Evolutionary conservation across 495 filamentous ascomycete genomes (phyloP), one percentile per base, ranked within the genome.

Genomic region (Penicillium arizonense): DNA sequence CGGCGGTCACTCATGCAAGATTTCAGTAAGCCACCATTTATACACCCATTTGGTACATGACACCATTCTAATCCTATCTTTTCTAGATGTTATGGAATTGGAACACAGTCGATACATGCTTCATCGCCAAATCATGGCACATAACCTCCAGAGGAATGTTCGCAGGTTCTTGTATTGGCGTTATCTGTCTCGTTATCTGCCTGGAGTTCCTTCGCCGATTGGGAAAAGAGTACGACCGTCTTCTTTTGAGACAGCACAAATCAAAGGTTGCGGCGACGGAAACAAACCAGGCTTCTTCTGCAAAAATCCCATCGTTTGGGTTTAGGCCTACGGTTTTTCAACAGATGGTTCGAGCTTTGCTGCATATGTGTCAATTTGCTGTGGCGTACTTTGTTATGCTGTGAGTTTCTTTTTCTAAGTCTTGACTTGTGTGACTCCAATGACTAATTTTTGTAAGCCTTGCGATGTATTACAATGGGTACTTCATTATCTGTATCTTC

Each of bases 1-100:
- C 18, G 61, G 62, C 56, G 54, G 50, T 37, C 52, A 48, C 35
- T 51, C 35, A 28, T 79, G 76, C 67, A 68, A 77, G 50, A 74
- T 80, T 45, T 77, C 75, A 11, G 75, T 76, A 48, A 49, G 50
- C 63, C 34, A 39, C 30, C 12, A 33, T 12, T 23, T 8, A 45
- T 36, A 28, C 12, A 11, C 20, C 10, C 26, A 10, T 24, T 13
- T 30, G 12, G 20, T 4, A 13, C 37, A 12, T 14, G 11, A 13
- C 28, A 0, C 0, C 28, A 26, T 2, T 32, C 12, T 24, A 51
- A 39, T 55, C 61, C 34, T 18, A 6, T 35, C n/a, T 3, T 16
- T 41, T 5, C 9, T 26, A 83, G 82, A 91, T 90, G 87, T 67
- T 89, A 2, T 89, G 86, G 87, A 89, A 91, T 59, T 90, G 87